Percentiles rank a stretch among this genome's conserved stretches.
phyloP scores from a whole-genome alignment of 2,329 filamentous ascomycete species.

The Claviceps fusiformis region DNA sequence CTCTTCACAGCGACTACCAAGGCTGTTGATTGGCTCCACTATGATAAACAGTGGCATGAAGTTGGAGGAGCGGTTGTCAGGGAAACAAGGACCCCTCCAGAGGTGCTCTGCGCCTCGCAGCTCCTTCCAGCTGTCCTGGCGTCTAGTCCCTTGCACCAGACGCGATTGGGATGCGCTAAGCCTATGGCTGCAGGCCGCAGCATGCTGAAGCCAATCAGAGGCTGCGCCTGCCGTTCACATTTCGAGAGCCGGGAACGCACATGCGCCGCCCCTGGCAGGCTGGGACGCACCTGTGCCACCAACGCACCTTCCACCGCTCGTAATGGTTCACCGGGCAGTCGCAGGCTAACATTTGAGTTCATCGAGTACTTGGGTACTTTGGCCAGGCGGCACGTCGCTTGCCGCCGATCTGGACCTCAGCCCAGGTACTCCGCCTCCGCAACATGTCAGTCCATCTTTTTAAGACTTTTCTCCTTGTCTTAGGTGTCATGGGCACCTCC shows the following conservation, averaged over 20 bases:
- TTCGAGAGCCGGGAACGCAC: background rate
- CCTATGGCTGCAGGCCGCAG: background rate
- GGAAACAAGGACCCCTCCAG: constrained; percentile 1
- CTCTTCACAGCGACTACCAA: background rate
- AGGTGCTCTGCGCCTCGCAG: background rate
- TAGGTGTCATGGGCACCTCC: no score
- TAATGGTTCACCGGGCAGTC: background rate
- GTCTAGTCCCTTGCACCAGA: background rate
- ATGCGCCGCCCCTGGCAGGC: background rate
- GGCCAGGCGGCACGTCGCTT: background rate
- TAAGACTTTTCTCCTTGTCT: no score
- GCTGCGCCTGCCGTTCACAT: background rate
- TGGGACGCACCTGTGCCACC: background rate
- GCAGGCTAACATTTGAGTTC: background rate
- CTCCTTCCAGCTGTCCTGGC: background rate
- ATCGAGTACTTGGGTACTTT: background rate
- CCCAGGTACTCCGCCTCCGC: no score
- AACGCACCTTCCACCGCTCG: background rate
- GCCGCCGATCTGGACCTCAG: no score
- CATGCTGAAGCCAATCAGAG: background rate
- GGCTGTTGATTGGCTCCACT: constrained; percentile 5
- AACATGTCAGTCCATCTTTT: no score
- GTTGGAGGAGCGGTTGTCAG: constrained; percentile 1
- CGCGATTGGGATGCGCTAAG: background rate
- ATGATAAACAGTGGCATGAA: constrained; percentile 4